Percentiles rank a stretch among this genome's conserved stretches.
phyloP scores from a whole-genome alignment of 371 early-diverging fungal species.

The Catenaria anguillulae region DNA sequence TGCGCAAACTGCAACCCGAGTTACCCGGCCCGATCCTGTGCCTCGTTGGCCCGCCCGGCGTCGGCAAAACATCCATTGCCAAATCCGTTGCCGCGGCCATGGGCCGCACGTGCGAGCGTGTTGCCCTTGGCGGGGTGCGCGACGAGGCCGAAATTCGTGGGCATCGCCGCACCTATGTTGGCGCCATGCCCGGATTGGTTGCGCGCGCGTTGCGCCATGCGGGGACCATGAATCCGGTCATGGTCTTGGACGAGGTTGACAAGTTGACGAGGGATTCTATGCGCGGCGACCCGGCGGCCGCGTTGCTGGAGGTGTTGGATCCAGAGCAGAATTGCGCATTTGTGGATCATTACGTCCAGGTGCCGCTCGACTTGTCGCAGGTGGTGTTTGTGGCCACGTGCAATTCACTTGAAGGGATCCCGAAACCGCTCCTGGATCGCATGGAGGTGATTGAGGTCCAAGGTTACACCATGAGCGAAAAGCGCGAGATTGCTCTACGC shows the following conservation, averaged over 20 bases:
- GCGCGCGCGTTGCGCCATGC: slow-evolving; percentile 56
- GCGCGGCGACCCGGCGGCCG: slow-evolving; percentile 66
- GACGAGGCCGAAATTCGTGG: slow-evolving; percentile 84
- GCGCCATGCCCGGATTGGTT: slow-evolving; percentile 70
- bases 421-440: slow-evolving; percentile 64
- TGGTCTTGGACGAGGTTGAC: slow-evolving; percentile 72
- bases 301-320: slow-evolving; percentile 67
- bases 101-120: slow-evolving; percentile 61
- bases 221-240: slow-evolving; percentile 64
- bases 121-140: slow-evolving; percentile 71
- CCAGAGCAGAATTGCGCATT: slow-evolving; percentile 69
- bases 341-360: slow-evolving; percentile 69
- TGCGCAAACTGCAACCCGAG: slow-evolving; percentile 36
- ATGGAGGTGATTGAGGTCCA: slow-evolving; percentile 71
- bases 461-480: slow-evolving; percentile 75
- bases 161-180: slow-evolving; percentile 79
- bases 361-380: slow-evolving; percentile 70
- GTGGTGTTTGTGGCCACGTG: slow-evolving; percentile 78
- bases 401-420: slow-evolving; percentile 60
- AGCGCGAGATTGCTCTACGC: slow-evolving; percentile 33
- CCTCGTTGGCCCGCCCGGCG: slow-evolving; percentile 58
- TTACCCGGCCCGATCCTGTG: slow-evolving; percentile 68
- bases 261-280: slow-evolving; percentile 48
- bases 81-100: slow-evolving; percentile 65
- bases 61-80: slow-evolving; percentile 75